Evolutionary conservation across 2,329 filamentous ascomycete species (phyloP), one percentile per base, ranked within the genome.

Genomic region (Calycina marina): DNA sequence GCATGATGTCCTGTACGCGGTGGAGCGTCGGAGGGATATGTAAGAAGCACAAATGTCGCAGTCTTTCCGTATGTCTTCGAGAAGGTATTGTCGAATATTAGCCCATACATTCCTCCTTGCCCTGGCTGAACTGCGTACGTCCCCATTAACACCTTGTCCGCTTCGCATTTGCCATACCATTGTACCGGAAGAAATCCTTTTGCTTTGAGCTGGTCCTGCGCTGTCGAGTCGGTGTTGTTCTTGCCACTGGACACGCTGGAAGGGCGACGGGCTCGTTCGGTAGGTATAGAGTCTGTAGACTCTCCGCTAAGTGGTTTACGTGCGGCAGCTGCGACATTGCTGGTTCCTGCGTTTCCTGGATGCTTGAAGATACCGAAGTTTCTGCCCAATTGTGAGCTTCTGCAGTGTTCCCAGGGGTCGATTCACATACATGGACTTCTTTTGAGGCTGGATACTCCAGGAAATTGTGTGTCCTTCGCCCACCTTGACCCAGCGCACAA

Each of bases 331-430:
- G 40, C 46, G 27, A 31, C 35, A 40, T 32, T 47, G 32, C 39
- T 45, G 36, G 30, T 28, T 32, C 34, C 38, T 2, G 90, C 88
- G 55, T 96, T 90, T 30, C 34, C 38, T 2, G 90, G 88, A 55
- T 96, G 90, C 56, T 94, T 96, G 59, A 98, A 92, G 50, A 98
- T 80, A 52, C 86, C 90, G 55, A 98, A 93, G 60, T 96, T 94
- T 57, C 74, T 78, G 49, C 16, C 34, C 29, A 4, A 29, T 25
- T 15, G 37, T 52, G 30, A 52, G 41, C 31, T 32, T 32, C 13
- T 27, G 14, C 28, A 14, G 6, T 25, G 5, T 14, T 13, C n/a
- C 27, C 6, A 10, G 14, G 16, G 5, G n/a, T 15, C 25, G 32
- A 26, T 28, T 17, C 30, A 16, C 61, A 48, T 59, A 78, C 74